Percentiles rank a stretch among this genome's conserved stretches.
Conservation (phyloP, 805 yeast species). For the Candida quercuum region DNA sequence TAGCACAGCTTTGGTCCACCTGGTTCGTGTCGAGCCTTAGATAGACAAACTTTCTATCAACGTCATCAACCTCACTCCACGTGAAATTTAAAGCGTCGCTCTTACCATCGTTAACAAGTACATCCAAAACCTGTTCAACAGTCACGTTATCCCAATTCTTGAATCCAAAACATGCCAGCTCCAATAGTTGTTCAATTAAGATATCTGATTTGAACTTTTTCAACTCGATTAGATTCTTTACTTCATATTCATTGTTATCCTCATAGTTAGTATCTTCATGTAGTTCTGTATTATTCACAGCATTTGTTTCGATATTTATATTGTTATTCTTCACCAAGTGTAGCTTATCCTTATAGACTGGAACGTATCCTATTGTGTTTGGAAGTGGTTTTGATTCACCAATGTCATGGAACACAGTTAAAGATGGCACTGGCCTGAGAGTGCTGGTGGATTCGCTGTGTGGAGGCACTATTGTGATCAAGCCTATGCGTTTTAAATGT, state of each 20-base stretch:
- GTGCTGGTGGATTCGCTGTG: neutral
- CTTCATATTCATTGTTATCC: slow-evolving; percentile 5
- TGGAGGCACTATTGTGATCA: neutral
- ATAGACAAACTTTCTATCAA: slow-evolving; percentile 29
- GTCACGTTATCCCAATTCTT: slow-evolving; percentile 26
- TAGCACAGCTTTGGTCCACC: neutral
- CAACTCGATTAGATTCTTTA: slow-evolving; percentile 19
- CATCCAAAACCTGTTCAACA: slow-evolving; percentile 30
- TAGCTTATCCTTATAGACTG: slow-evolving; percentile 10
- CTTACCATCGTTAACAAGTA: slow-evolving; percentile 7
- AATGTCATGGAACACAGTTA: neutral
- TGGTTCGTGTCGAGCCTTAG: slow-evolving; percentile 24
- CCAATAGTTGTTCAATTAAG: slow-evolving; percentile 31
- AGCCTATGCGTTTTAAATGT: neutral
- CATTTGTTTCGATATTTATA: neutral
- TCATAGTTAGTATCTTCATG: slow-evolving; percentile 1
- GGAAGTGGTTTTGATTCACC: slow-evolving; percentile 4
- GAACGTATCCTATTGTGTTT: slow-evolving; percentile 17
- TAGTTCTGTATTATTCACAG: neutral
- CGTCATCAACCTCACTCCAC: slow-evolving; percentile 34
- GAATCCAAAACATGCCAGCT: slow-evolving; percentile 30
- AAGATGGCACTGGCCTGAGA: neutral
- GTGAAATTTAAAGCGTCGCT: slow-evolving; percentile 15
- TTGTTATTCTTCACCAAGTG: slow-evolving; percentile 3
- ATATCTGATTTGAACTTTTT: slow-evolving; percentile 27